Evolutionary conservation across 2,329 filamentous ascomycete genomes (phyloP).

Genomic region (Trichoderma koningii): DNA sequence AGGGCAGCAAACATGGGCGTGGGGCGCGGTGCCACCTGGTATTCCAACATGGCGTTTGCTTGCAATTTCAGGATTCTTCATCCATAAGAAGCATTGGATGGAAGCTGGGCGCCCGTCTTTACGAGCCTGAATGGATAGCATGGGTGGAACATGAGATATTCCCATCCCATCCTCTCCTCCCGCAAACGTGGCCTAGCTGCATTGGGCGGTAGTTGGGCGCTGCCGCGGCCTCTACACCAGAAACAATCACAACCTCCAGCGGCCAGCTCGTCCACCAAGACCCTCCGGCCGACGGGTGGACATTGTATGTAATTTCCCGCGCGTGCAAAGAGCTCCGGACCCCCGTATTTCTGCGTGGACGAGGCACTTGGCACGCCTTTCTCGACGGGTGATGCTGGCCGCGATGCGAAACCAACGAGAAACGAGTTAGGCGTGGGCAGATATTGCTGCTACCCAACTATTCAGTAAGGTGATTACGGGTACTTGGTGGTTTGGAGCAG

Average conservation of each 20-base stretch:
- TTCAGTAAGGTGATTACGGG: neutral
- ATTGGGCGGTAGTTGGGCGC: slow-evolving; percentile 21
- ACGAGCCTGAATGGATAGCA: too few relatives aligned
- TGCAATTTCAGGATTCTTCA: too few relatives aligned
- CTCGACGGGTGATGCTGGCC: slow-evolving; percentile 5
- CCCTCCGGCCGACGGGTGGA: slow-evolving; percentile 14
- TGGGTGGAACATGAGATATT: too few relatives aligned
- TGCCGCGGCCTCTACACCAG: slow-evolving; percentile 4
- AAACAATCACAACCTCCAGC: neutral
- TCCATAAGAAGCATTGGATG: too few relatives aligned
- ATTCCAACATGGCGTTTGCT: too few relatives aligned
- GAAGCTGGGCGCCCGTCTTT: too few relatives aligned
- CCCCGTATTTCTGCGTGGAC: slow-evolving; percentile 6
- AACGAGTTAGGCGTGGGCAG: slow-evolving; percentile 19
- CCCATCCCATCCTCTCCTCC: neutral
- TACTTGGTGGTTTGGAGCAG: neutral
- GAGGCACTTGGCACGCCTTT: slow-evolving; percentile 2
- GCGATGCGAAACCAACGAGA: slow-evolving; percentile 24
- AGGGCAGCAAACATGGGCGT: too few relatives aligned
- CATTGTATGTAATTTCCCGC: slow-evolving; percentile 23
- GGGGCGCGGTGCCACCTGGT: too few relatives aligned
- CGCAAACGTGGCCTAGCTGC: slow-evolving; percentile 17
- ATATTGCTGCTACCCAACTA: slow-evolving; percentile 11
- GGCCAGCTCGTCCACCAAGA: slow-evolving; percentile 3
- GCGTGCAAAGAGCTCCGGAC: slow-evolving; percentile 8